Conservation (phyloP, 1,139 yeast species). For the Yamadazyma mexicana region DNA sequence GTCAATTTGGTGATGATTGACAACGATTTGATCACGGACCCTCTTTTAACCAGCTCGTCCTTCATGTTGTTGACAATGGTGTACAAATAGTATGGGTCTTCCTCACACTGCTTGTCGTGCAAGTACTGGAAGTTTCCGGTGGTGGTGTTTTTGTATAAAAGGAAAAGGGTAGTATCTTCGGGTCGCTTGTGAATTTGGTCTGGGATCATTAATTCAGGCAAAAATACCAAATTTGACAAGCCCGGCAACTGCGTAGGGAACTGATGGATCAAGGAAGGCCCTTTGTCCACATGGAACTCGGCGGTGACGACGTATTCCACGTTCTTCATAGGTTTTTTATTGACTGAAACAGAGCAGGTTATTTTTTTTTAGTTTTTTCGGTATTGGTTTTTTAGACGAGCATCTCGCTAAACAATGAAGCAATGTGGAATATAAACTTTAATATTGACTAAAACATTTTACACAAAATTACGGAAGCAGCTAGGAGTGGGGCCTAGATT, state of each 20-base stretch:
- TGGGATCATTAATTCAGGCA: conserved; percentile 65
- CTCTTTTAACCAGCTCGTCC: conserved; percentile 49
- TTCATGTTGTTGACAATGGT: conserved; percentile 56
- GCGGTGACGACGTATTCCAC: conserved; percentile 51
- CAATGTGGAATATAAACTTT: neutral
- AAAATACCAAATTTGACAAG: conserved; percentile 32
- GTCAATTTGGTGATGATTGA: conserved; percentile 52
- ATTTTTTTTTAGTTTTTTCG: neutral
- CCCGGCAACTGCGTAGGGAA: conserved; percentile 51
- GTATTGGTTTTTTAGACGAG: conserved; percentile 1
- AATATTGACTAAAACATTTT: neutral
- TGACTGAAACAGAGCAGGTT: neutral
- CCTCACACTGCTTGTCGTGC: conserved; percentile 34
- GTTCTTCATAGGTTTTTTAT: conserved; percentile 19
- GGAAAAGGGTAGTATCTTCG: conserved; percentile 61
- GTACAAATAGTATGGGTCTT: conserved; percentile 50
- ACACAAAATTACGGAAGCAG: neutral
- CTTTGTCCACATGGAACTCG: conserved; percentile 60
- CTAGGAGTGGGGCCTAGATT: too few relatives aligned
- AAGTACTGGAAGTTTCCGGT: conserved; percentile 46
- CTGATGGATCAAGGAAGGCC: conserved; percentile 51
- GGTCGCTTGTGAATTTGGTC: conserved; percentile 59
- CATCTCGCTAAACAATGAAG: neutral
- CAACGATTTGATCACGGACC: conserved; percentile 56
- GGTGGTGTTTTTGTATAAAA: conserved; percentile 41